Percentiles rank a stretch among this genome's conserved stretches.
phyloP scores from a whole-genome alignment of 2,329 filamentous ascomycete genomes.

The Tetracladium maxilliforme region DNA sequence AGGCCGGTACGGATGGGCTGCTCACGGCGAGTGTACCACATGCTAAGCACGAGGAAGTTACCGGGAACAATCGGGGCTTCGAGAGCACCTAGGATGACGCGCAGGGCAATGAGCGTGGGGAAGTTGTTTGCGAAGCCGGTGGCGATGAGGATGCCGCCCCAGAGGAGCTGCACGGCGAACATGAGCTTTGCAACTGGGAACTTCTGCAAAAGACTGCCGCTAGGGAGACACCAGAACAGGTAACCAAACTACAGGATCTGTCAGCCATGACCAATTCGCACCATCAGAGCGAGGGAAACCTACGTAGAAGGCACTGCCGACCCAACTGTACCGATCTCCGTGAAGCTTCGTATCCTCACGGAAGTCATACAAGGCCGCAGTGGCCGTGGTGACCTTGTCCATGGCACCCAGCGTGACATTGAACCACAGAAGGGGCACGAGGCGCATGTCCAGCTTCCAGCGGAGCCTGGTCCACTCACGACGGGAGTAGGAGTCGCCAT shows the following conservation, averaged over 20 bases:
- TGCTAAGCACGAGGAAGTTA: constrained; percentile 21
- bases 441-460: constrained; percentile 24
- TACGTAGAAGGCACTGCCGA: constrained; percentile 1
- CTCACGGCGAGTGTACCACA: constrained; percentile 49
- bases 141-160: constrained; percentile 4
- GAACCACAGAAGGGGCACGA: constrained; percentile 23
- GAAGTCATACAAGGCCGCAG: constrained; percentile 3
- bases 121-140: constrained; percentile 6
- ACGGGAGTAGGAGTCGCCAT: constrained; percentile 13
- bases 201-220: constrained; percentile 15
- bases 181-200: constrained; percentile 19
- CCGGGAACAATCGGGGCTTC: constrained; percentile 10
- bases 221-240: constrained; percentile 16
- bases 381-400: constrained; percentile 10
- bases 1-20: constrained; percentile 38
- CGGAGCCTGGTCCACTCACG: constrained; percentile 13
- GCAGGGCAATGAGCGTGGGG: constrained; percentile 3
- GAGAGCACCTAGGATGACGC: constrained; percentile 4
- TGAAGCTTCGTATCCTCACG: constrained; percentile 1
- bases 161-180: constrained; percentile 8
- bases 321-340: constrained; percentile 1
- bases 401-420: constrained; percentile 10
- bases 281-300: no score
- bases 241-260: constrained; percentile 17
- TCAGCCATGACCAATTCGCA: no score